Evolutionary conservation across 305 asterid genomes (phyloP).

Genomic region (Fraxinus xanthoxyloides): DNA sequence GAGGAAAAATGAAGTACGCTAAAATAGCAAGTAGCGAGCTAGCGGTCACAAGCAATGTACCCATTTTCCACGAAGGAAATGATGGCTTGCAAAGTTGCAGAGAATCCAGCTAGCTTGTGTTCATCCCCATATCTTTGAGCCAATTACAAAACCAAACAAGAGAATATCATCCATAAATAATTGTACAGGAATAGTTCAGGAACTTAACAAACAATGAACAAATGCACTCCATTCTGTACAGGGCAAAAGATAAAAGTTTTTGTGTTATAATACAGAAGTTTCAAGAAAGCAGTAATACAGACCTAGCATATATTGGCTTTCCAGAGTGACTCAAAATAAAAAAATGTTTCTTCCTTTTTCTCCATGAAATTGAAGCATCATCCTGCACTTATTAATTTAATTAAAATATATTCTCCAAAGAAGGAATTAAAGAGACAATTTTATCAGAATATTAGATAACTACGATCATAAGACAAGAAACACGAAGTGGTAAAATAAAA

Average conservation of each 20-base stretch:
- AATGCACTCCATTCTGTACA: constrained; percentile 3
- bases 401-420: constrained; percentile 21
- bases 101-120: constrained; percentile 96
- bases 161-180: constrained; percentile 6
- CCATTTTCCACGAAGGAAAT: constrained; percentile 97
- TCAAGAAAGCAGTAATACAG: constrained; percentile 13
- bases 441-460: background rate
- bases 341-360: constrained; percentile 98
- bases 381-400: constrained; percentile 60
- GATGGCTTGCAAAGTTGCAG: constrained; percentile 98
- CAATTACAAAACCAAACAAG: constrained; percentile 21
- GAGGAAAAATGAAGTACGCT: constrained; percentile 4
- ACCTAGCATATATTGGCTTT: constrained; percentile 97
- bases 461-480: background rate
- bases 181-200: background rate
- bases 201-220: constrained; percentile 6
- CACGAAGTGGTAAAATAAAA: background rate
- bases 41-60: constrained; percentile 41
- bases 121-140: constrained; percentile 89
- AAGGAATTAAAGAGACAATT: background rate
- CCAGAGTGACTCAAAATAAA: constrained; percentile 92
- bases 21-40: background rate
- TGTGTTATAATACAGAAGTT: constrained; percentile 9
- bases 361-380: constrained; percentile 91
- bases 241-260: background rate